phyloP scores from a whole-genome alignment of 192 early-diverging fungal species.

The Linnemannia schmuckeri region DNA sequence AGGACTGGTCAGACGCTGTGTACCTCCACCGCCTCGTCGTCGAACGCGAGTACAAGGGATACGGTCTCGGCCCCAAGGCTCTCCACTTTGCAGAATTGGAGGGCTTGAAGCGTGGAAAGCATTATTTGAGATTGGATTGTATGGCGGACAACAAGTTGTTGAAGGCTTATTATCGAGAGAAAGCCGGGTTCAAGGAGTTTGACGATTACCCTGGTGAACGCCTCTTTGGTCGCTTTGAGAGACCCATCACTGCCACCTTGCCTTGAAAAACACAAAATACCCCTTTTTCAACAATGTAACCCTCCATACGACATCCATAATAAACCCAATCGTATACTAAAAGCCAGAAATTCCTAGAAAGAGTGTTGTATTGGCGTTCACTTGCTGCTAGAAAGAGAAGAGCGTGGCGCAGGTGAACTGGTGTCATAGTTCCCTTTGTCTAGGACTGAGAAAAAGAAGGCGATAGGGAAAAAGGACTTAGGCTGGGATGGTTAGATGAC shows the following conservation, averaged over 20 bases:
- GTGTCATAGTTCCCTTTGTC: too few relatives aligned
- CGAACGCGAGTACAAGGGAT: constrained; percentile 52
- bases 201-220: constrained; percentile 52
- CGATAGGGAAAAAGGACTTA: too few relatives aligned
- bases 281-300: background rate
- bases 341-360: too few relatives aligned
- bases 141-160: constrained; percentile 56
- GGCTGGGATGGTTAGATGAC: too few relatives aligned
- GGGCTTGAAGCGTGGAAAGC: constrained; percentile 46
- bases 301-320: too few relatives aligned
- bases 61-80: constrained; percentile 42
- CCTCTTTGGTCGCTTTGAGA: constrained; percentile 48
- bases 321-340: too few relatives aligned
- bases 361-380: too few relatives aligned
- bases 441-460: too few relatives aligned
- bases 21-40: constrained; percentile 52
- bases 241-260: constrained; percentile 40
- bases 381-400: too few relatives aligned
- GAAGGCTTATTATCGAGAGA: constrained; percentile 49
- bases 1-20: constrained; percentile 51
- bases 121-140: constrained; percentile 42
- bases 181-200: constrained; percentile 48
- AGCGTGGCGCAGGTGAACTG: too few relatives aligned
- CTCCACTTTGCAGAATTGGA: constrained; percentile 44
- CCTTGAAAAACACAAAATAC: background rate